A percentile compares a stretch with the other conserved stretches of the same genome.
phyloP scores from a whole-genome alignment of 2,329 filamentous ascomycete species.

The Grosmannia clavigera region DNA sequence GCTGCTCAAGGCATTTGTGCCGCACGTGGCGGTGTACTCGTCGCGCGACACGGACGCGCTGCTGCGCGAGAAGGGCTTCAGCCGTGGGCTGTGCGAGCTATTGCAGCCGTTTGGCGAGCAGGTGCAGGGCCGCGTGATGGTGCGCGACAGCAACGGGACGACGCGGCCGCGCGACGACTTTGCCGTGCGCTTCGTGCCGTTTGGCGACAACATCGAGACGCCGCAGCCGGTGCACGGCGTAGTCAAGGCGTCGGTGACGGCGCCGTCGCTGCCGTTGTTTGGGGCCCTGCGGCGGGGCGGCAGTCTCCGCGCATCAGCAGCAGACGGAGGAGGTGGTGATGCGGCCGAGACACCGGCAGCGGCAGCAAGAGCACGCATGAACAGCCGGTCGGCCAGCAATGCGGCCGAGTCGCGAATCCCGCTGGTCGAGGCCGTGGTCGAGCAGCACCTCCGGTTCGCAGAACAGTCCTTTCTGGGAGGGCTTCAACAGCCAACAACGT shows the following conservation, averaged over 20 bases:
- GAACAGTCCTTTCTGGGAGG: constrained; percentile 43
- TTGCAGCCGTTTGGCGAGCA: constrained; percentile 84
- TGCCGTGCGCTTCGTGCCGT: constrained; percentile 69
- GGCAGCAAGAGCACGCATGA: background rate
- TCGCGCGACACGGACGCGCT: constrained; percentile 76
- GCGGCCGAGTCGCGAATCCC: constrained; percentile 34
- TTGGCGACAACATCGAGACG: constrained; percentile 46
- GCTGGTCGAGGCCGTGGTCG: constrained; percentile 69
- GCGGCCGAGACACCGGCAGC: constrained; percentile 10
- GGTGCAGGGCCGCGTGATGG: constrained; percentile 75
- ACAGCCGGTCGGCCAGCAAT: constrained; percentile 1
- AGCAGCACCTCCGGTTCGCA: constrained; percentile 64
- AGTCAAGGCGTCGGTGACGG: constrained; percentile 15
- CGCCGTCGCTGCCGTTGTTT: constrained; percentile 2
- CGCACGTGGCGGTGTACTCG: constrained; percentile 77
- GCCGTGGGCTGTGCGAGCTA: constrained; percentile 69
- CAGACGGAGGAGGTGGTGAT: background rate
- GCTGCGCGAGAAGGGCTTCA: constrained; percentile 71
- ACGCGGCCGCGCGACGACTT: constrained; percentile 82
- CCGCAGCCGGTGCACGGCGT: constrained; percentile 28
- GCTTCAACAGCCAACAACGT: constrained; percentile 22
- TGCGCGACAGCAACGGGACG: constrained; percentile 79
- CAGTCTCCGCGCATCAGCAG: background rate
- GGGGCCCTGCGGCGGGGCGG: background rate
- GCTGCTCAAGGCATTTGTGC: constrained; percentile 75